phyloP scores from a whole-genome alignment of 768 basidiomycete genomes.

The Ramaria sp. region DNA sequence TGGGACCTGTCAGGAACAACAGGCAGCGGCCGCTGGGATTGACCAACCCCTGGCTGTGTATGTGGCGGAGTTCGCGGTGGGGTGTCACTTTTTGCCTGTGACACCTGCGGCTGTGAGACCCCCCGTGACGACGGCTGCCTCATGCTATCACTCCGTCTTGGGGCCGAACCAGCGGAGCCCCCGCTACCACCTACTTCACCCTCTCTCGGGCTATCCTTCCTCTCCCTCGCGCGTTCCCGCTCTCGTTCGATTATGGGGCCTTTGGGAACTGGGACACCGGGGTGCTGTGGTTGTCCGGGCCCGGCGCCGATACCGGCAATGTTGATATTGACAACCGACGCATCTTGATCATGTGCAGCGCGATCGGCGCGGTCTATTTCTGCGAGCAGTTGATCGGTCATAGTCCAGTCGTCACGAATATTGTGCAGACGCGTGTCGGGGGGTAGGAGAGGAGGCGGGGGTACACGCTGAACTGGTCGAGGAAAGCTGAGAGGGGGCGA shows the following conservation, averaged over 20 bases:
- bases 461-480: slow-evolving; percentile 50
- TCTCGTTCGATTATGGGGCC: slow-evolving; percentile 8
- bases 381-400: slow-evolving; percentile 59
- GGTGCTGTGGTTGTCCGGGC: neutral
- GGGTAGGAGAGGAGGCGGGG: slow-evolving; percentile 43
- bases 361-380: slow-evolving; percentile 63
- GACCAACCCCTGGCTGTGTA: neutral
- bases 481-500: slow-evolving; percentile 29
- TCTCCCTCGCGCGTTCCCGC: neutral
- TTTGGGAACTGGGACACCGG: neutral
- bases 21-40: neutral
- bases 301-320: neutral
- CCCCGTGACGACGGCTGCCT: neutral
- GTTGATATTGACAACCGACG: slow-evolving; percentile 19
- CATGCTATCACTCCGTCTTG: slow-evolving; percentile 1
- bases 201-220: slow-evolving; percentile 2
- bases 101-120: neutral
- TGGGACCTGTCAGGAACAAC: neutral
- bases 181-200: neutral
- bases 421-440: slow-evolving; percentile 23
- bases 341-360: slow-evolving; percentile 37
- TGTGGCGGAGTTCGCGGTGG: neutral
- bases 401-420: slow-evolving; percentile 49
- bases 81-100: neutral
- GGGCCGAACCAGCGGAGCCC: slow-evolving; percentile 1